Base-by-base conservation (phyloP, 2,329 filamentous ascomycete genomes). In the Scopulariopsis brevicaulis region DNA sequence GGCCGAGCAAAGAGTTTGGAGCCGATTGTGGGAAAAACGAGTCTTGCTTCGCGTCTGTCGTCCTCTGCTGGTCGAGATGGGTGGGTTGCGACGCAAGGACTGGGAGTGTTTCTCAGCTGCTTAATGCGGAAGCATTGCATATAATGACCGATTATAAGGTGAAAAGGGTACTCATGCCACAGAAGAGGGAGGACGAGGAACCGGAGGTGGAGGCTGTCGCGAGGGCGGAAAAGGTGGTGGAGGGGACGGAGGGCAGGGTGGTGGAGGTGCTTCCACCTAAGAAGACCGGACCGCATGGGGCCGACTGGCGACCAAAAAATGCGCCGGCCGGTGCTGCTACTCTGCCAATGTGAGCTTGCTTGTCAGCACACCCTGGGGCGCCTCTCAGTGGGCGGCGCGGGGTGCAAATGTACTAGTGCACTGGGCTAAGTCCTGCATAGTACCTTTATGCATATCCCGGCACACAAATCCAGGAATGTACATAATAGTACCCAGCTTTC, bases 51-150 rank as follows among this genome's bases (percentile, higher is more conserved):
- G 48, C 55, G 55, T 54, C 56, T 46, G 6, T 50, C 22, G 20
- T 50, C 46, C 46, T 50, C 46, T 4, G 10, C 55, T 56, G 24
- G 43, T 54, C 22, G 35, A 53, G 46, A 34, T 40, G 48, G 48
- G 55, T 28, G 37, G 56, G 22, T 58, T 58, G 56, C 56, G 56
- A 58, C 56, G 40, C 34, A 43, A 46, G 35, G 50, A 37, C 37
- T 28, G 51, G n/a, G 50, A 14, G 43, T 51, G 55, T 48, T 56
- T 51, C 55, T 51, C 12, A 32, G 55, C 25, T 50, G 46, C 14
- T 22, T 35, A 24, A 20, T 14, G 48, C 15, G 40, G 50, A 54
- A 53, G 35, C 34, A 58, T 20, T 40, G 50, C 51, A 54, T 58
- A 54, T 53, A 50, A 53, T 58, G 56, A 58, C 56, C 20, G 35